Evolutionary conservation across 2,329 filamentous ascomycete species (phyloP).

Genomic region (Cladosporium halotolerans): DNA sequence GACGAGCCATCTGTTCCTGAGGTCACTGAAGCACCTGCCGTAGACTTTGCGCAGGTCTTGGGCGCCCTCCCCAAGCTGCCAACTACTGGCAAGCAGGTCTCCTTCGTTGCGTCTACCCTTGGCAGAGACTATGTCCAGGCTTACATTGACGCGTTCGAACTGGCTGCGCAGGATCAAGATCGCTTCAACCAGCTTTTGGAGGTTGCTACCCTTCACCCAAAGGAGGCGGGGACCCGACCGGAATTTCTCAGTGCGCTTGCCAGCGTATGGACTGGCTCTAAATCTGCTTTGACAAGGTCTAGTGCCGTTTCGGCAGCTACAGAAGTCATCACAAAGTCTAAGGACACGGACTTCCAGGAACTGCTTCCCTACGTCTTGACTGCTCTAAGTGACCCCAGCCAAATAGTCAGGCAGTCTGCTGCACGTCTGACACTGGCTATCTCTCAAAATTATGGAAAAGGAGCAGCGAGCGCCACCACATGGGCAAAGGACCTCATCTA

Average conservation of each 20-base stretch:
- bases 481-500: constrained; percentile 63
- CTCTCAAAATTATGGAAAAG: constrained; percentile 13
- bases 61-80: constrained; percentile 1
- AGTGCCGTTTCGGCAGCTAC: not conserved
- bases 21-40: not conserved
- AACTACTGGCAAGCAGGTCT: not conserved
- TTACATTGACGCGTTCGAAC: constrained; percentile 2
- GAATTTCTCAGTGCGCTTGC: constrained; percentile 18
- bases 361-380: constrained; percentile 75
- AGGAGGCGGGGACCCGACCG: constrained; percentile 12
- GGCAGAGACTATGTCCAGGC: not conserved
- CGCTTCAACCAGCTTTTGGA: constrained; percentile 15
- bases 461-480: constrained; percentile 27
- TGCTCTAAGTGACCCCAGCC: constrained; percentile 48
- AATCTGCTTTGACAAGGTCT: not conserved
- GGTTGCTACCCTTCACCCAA: constrained; percentile 14
- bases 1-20: constrained; percentile 2
- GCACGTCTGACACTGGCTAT: not conserved
- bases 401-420: constrained; percentile 46
- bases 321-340: not conserved
- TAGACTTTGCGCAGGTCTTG: constrained; percentile 1
- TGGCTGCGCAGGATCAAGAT: constrained; percentile 14
- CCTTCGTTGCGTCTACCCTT: not conserved
- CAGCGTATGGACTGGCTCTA: constrained; percentile 15
- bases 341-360: constrained; percentile 57